Evolutionary conservation across 106 monocot species (phyloP), one percentile per base, ranked within the genome.

Genomic region (Allium fistulosum): DNA sequence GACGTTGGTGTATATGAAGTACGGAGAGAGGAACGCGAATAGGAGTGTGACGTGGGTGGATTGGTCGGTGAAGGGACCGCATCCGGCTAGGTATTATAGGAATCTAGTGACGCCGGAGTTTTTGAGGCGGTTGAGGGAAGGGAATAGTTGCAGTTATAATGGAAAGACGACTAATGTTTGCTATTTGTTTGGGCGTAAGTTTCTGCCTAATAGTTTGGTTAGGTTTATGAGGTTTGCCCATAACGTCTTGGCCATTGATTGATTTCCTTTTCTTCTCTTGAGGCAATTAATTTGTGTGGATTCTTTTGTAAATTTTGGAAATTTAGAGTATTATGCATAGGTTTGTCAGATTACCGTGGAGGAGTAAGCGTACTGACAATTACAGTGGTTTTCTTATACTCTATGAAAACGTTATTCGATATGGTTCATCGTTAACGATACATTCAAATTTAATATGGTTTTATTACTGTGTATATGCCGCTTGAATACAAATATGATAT

Each of bases 11-110:
- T 69, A 27, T 53, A 46, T 76, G 14, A 57, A 57, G 13, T 75
- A 74, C n/a, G 63, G 74, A 58, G 1, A n/a, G 46, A 67, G 51
- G 17, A 85, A 72, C 9, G 68, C 86, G 5, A 87, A 89, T 69
- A 51, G 96, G 69, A 96, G 82, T 76, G 15, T 97, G 62, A 97
- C 96, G 47, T 89, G 92, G 96, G 91, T 92, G 2, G 85, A 89
- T 45, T 92, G 96, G 96, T 77, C 86, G 7, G 17, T 57, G 13
- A 69, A 72, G 0, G 84, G 80, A 10, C 45, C 83, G 0, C 96
- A 97, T 46, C 96, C 92, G 7, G 62, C 71, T 0, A 80, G 74
- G 63, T 86, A 82, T 53, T 26, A 59, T 46, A 72, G 87, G 60
- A 13, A 4, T 6, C 65, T 70, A 5, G 86, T 92, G 10, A 92